Base-by-base conservation (phyloP, 805 yeast species). In the Candida cerambycidarum region DNA sequence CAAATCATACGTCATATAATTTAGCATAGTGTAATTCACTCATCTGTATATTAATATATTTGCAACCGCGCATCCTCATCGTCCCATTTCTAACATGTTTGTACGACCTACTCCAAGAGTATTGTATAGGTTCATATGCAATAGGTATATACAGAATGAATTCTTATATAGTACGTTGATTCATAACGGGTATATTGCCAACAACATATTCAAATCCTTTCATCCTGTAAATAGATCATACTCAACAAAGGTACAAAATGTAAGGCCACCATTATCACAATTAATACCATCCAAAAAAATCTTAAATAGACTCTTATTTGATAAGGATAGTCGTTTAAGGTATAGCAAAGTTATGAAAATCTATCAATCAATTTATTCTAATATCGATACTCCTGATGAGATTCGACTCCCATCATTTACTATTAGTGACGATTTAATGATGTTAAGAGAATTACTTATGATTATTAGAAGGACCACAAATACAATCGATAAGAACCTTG, bases 361-460 rank as follows among this genome's bases (percentile, higher is more conserved):
- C 0, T 71, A 79, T 43, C 71, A 75, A 48, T 45, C 71, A 0
- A 59, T 85, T 3, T 85, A 85, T 54, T 59, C 68, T 11, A 56
- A 65, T 21, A 45, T 79, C 31, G 80, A 73, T 41, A 46, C 52
- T n/a, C 76, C 76, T 1, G 58, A 59, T 0, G 50, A 53, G 1
- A 61, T 65, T 16, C 45, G 42, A 21, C 50, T 76, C 4, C 87
- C 88, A 1, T 44, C 50, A 0, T 76, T 71, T 40, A 67, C 80
- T 29, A 60, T 56, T 9, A 79, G 85, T 0, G 60, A 67, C 1
- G 90, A 85, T 48, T 65, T 89, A 42, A 76, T 87, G 78, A 57
- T 74, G 3, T 79, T 87, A 67, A 87, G 86, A 57, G 72, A 75
- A 21, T 81, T 85, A 0, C 63, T 89, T 19, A 81, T 79, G 36